Base-by-base conservation (phyloP, 2,329 filamentous ascomycete species). In the Phaeophleospora eucalypticola region DNA sequence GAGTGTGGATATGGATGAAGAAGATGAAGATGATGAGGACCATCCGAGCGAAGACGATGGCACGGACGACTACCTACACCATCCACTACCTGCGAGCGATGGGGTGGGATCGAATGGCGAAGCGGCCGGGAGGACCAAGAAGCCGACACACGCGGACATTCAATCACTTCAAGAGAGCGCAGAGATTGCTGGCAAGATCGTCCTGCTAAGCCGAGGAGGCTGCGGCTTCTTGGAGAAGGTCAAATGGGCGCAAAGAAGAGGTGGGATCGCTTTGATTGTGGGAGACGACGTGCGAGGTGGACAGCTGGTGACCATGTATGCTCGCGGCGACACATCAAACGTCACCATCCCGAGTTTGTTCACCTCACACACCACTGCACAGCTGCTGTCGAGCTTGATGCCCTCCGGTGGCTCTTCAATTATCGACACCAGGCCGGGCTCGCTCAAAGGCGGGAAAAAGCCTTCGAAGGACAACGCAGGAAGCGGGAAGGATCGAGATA, bases 191-290 rank as follows among this genome's bases (percentile, higher is more conserved):
- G 93, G 93, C 56, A 97, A 95, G 69, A 82, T 98, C 39, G 93
- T 95, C 2, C 74, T 98, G 43, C 75, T 98, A 46, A 94, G 88
- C 66, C 83, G 93, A 45, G 93, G 93, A 48, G 93, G 91, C 6
- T 98, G 93, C 67, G 93, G 93, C 4, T 98, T 98, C 66, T 70
- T 96, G 50, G 91, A 97, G 65, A 98, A 98, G 69, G 89, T 93
- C 54, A 91, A 94, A 72, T 98, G 93, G 93, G 89, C 87, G 10
- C 93, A 98, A 67, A 80, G 89, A 51, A 81, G 93, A 62, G 93
- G 93, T 18, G 93, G 86, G 16, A 79, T 89, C 49, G 93, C 88
- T 29, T 75, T 98, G 50, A 94, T 98, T 55, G 90, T 98, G 2
- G 93, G 93, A 19, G 93, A 98, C 66, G 87, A 96, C 66, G 85